Conservation (phyloP, 805 yeast species). For the Sugiyamaella americana region DNA sequence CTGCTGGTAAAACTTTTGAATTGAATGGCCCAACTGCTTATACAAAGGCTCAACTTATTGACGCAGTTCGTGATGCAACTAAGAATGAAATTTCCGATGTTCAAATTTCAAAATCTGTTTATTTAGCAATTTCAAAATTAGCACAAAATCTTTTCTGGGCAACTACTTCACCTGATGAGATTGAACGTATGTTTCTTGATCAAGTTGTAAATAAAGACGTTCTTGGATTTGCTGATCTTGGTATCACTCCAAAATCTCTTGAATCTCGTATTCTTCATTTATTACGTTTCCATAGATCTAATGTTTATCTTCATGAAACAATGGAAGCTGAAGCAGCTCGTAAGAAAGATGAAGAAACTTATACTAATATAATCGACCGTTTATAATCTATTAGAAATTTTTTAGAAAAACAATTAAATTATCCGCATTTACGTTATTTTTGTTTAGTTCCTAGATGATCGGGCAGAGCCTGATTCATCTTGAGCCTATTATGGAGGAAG, state of each 20-base stretch:
- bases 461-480: too few relatives aligned
- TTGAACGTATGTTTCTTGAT: constrained; percentile 64
- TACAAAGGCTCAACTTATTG: constrained; percentile 57
- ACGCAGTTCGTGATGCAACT: constrained; percentile 60
- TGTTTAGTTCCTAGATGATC: too few relatives aligned
- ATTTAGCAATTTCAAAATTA: constrained; percentile 29
- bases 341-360: constrained; percentile 1
- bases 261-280: constrained; percentile 14
- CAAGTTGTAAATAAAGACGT: constrained; percentile 58
- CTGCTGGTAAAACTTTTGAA: constrained; percentile 71
- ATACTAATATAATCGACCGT: neutral
- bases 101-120: constrained; percentile 36
- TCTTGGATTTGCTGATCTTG: constrained; percentile 62
- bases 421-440: neutral
- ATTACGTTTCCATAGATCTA: constrained; percentile 14
- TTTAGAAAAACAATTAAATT: too few relatives aligned
- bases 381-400: too few relatives aligned
- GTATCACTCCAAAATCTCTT: constrained; percentile 37
- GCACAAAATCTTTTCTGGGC: constrained; percentile 41
- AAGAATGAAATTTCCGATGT: constrained; percentile 35
- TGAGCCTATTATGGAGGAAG: too few relatives aligned
- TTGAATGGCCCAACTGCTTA: constrained; percentile 66
- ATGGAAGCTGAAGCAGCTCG: constrained; percentile 11
- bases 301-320: constrained; percentile 14
- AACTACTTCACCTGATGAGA: constrained; percentile 59